These are phyloP conservation scores for Acer negundo DNA, from an alignment of 345 rosid genomes.

Conservation along the genomic window DNA sequence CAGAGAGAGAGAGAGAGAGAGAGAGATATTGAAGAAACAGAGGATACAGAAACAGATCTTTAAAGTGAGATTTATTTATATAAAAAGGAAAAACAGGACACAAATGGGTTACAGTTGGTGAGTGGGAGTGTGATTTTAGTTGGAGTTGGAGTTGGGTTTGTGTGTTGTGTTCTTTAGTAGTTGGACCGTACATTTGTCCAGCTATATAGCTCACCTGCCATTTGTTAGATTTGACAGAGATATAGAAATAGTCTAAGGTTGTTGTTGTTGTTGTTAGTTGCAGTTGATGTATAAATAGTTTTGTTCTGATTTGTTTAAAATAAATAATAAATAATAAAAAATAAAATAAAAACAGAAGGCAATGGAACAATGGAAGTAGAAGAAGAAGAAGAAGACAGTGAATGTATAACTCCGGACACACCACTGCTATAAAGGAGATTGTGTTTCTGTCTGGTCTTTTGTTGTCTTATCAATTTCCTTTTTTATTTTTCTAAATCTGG, in stretches of 20 bases:
- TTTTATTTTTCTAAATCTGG: not conserved
- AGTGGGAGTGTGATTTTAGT: not conserved
- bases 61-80: not conserved
- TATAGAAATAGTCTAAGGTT: not conserved
- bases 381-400: not conserved
- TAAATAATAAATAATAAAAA: no score
- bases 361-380: not conserved
- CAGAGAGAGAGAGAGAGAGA: not conserved
- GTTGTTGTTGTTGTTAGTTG: not conserved
- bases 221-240: constrained; percentile 19
- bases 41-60: not conserved
- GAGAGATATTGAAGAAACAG: not conserved
- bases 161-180: constrained; percentile 2
- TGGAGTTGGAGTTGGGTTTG: not conserved
- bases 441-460: not conserved
- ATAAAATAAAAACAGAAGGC: not conserved
- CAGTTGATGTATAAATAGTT: not conserved
- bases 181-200: constrained; percentile 32
- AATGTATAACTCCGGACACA: not conserved
- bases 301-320: not conserved
- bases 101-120: not conserved
- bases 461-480: not conserved
- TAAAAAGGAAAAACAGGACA: not conserved
- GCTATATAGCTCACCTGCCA: constrained; percentile 29
- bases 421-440: not conserved